Base-by-base conservation (phyloP, 768 basidiomycete species). In the Lyophyllum atratum region DNA sequence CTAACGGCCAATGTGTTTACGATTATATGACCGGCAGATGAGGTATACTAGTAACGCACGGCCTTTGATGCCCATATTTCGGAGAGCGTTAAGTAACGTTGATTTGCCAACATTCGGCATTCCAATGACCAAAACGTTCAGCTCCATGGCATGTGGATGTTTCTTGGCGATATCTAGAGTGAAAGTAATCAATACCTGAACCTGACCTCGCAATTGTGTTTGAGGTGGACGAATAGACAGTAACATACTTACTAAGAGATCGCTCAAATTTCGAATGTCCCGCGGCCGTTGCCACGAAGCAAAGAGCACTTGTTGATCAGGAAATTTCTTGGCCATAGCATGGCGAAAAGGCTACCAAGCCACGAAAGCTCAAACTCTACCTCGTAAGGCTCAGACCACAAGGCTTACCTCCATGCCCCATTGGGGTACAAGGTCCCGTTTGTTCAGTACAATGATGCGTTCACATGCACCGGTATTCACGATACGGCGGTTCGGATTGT, bases 91-190 rank as follows among this genome's bases (percentile, higher is more conserved):
- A 12, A 99, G 77, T 49, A 98, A 73, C 2, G 93, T 95, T 14
- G 95, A 98, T 75, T 99, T 98, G 40, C 96, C 96, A 46, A 98
- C 94, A 70, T 98, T 98, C 17, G 97, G 97, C 96, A 99, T 98
- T 22, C 97, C 97, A 56, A 97, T 88, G 22, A 98, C 93, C 2
- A 98, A 81, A 7, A 98, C 89, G 64, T 95, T 94, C 62, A 93
- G 74, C 68, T 90, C 90, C 64, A 86, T 84, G 46, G 85, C 80
- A 60, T 91, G 83, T 49, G 85, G 85, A 68, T 87, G 81, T 40
- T 78, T 76, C 64, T 84, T 85, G 29, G 90, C 89, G 63, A 92
- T 80, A 64, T 84, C 90, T 93, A 58, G 11, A 37, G 14, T 48
- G 49, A 54, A 14, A 37, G 19, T 26, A 59, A 29, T 43, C 59